Base-by-base conservation (phyloP, 1,284 basidiomycete species). In the Volvariella volvacea region DNA sequence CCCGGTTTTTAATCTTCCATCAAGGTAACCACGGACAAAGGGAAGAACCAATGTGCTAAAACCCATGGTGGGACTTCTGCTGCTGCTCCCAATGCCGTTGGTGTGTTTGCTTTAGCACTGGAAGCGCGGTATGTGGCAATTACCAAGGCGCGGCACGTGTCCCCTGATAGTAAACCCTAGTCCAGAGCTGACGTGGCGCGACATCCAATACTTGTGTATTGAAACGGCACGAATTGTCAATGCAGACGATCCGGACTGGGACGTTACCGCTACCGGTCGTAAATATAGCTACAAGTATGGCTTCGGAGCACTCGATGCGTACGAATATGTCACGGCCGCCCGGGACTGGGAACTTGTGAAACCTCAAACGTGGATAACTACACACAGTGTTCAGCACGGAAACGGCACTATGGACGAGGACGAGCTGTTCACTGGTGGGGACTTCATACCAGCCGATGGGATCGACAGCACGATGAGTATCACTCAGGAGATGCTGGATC, bases 241-340 rank as follows among this genome's bases (percentile, higher is more conserved):
- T 61, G 73, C 78, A 0, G 81, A 90, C 3, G 96, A 99, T 59
- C 88, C 90, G 0, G 94, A 97, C 62, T 99, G 96, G 96, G 90
- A 96, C 57, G 68, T 62, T 41, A 99, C 88, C 1, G 80, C 88
- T 2, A 70, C 73, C 1, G 92, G 92, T 4, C 75, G 86, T 36
- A 75, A 69, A 37, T 99, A 88, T 68, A 95, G 92, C 60, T 98
- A 99, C 75, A 98, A 98, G 64, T 99, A 95, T 55, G 96, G 96
- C 1, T 99, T 87, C 58, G 96, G 96, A 17, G 80, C 80, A 36
- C 72, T 99, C 48, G 88, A 97, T 60, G 95, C 87, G 0, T 88
- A 83, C 43, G 72, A 66, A 36, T 92, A 90, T 54, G 83, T 99
- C 51, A 85, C 80, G 49, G 84, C 85, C 1, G 91, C 93, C 2